Conservation (phyloP, 2,329 filamentous ascomycete species). For the Fusarium humuli region DNA sequence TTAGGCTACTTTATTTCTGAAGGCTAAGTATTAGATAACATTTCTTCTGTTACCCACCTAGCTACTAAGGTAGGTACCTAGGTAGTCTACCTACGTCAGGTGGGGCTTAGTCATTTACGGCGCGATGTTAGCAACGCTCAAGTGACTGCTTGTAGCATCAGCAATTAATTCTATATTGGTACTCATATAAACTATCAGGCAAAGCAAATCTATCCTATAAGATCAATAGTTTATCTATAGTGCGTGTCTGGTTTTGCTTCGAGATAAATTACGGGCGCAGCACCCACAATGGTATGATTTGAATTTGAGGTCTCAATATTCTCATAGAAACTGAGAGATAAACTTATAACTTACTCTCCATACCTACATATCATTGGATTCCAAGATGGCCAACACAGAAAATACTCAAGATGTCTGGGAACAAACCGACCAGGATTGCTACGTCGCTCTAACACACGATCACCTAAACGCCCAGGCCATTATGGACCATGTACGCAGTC, state of each 20-base stretch:
- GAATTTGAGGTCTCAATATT: neutral
- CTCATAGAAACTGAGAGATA: constrained; percentile 2
- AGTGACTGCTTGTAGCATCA: neutral
- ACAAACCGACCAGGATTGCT: constrained; percentile 63
- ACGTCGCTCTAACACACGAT: constrained; percentile 75
- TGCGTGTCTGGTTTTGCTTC: neutral
- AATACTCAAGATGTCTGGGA: constrained; percentile 51
- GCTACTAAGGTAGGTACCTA: too few relatives aligned
- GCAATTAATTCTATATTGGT: neutral
- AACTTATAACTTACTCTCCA: neutral
- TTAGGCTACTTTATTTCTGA: too few relatives aligned
- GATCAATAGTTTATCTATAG: too few relatives aligned
- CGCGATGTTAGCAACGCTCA: neutral
- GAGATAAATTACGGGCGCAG: neutral
- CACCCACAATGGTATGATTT: neutral
- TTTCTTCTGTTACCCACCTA: too few relatives aligned
- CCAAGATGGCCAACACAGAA: constrained; percentile 27
- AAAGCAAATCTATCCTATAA: neutral
- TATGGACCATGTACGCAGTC: constrained; percentile 76
- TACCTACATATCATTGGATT: neutral
- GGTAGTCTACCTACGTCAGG: neutral
- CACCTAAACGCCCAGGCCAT: constrained; percentile 67
- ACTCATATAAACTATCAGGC: neutral
- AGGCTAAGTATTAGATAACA: too few relatives aligned
- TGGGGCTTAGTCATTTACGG: constrained; percentile 31